These are phyloP conservation scores for Vicia sativa DNA, from an alignment of 306 rosid species.

Conservation along the genomic window DNA sequence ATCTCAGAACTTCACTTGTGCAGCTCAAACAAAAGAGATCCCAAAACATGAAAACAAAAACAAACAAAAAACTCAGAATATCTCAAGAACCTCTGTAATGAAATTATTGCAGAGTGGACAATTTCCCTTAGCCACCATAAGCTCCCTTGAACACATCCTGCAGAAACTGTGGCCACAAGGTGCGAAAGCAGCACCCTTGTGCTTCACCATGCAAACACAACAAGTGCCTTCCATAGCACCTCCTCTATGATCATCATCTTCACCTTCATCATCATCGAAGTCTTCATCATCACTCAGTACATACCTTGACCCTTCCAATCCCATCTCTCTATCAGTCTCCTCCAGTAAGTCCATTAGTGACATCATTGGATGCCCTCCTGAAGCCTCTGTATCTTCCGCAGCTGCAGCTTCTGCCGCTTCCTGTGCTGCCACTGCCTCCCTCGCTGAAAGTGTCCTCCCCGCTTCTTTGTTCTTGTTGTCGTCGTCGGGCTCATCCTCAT, in stretches of 20 bases:
- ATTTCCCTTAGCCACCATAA: constrained; percentile 65
- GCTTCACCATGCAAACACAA: constrained; percentile 87
- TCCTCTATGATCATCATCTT: constrained; percentile 23
- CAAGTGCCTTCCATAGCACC: constrained; percentile 59
- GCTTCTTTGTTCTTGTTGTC: neutral
- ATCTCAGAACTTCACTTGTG: neutral
- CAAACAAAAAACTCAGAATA: constrained; percentile 50
- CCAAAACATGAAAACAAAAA: neutral
- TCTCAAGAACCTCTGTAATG: constrained; percentile 75
- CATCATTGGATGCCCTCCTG: constrained; percentile 46
- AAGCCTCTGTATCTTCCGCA: neutral
- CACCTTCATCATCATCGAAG: constrained; percentile 38
- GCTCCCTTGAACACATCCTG: constrained; percentile 85
- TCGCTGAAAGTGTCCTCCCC: constrained; percentile 46
- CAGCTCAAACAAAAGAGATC: neutral
- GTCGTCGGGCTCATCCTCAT: constrained; percentile 35
- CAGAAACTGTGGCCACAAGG: constrained; percentile 85
- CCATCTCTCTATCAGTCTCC: constrained; percentile 75
- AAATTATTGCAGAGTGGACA: constrained; percentile 84
- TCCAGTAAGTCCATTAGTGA: constrained; percentile 88
- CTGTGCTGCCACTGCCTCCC: constrained; percentile 47
- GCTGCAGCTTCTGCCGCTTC: constrained; percentile 45
- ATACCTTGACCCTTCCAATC: constrained; percentile 57
- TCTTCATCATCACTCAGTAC: constrained; percentile 50
- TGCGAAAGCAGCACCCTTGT: constrained; percentile 60